These are phyloP conservation scores for Fusarium pseudograminearum DNA, from an alignment of 2,329 filamentous ascomycete species.

Conservation along the genomic window DNA sequence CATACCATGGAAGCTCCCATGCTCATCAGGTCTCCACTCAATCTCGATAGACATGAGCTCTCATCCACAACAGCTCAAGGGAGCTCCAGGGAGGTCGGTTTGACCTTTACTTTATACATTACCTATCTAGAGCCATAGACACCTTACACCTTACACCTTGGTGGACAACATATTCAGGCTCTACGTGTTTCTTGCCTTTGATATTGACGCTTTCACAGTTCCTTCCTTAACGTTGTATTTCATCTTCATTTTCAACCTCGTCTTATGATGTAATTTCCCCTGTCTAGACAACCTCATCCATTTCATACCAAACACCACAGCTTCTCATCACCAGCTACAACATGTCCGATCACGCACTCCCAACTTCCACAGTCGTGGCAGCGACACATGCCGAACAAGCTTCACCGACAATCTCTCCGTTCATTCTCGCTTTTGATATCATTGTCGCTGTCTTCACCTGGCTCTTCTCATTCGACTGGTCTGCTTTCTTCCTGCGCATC, in stretches of 20 bases:
- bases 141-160: background rate
- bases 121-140: background rate
- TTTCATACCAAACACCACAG: constrained; percentile 3
- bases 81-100: constrained; percentile 15
- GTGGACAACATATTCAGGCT: background rate
- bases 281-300: constrained; percentile 17
- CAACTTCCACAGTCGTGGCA: constrained; percentile 31
- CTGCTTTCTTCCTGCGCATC: constrained; percentile 41
- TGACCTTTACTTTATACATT: background rate
- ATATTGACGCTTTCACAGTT: background rate
- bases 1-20: constrained; percentile 7
- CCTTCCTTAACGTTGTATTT: background rate
- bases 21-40: constrained; percentile 26
- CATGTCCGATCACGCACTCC: constrained; percentile 31
- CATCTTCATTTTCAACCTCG: background rate
- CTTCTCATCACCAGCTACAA: constrained; percentile 14
- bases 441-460: constrained; percentile 45
- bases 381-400: constrained; percentile 17
- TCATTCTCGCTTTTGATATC: constrained; percentile 44
- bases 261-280: constrained; percentile 35
- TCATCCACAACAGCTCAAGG: constrained; percentile 19
- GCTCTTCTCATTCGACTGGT: constrained; percentile 49
- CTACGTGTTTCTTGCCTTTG: background rate
- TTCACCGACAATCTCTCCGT: constrained; percentile 30
- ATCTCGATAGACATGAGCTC: constrained; percentile 30